phyloP scores from a whole-genome alignment of 352 stramenopile species.

The Phytophthora multivora region DNA sequence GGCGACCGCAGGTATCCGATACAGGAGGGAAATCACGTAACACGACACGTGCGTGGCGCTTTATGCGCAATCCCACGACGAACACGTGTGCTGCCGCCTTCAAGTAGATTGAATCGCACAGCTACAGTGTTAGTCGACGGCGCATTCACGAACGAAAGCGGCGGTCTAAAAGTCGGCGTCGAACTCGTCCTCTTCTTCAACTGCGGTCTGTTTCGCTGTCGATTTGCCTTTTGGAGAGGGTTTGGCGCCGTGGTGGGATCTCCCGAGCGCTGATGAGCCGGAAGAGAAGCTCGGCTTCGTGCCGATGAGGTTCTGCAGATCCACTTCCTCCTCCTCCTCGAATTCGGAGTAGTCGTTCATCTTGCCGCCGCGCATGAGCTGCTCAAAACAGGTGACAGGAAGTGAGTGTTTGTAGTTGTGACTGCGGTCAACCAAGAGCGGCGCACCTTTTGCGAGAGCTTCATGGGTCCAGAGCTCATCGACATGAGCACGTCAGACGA shows the following conservation, averaged over 20 bases:
- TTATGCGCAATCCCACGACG: constrained; percentile 25
- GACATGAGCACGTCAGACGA: constrained; percentile 61
- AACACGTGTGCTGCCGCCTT: background rate
- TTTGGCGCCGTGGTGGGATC: constrained; percentile 1
- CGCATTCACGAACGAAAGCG: constrained; percentile 1
- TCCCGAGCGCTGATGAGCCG: constrained; percentile 6
- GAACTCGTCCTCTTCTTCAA: constrained; percentile 51
- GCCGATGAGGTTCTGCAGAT: constrained; percentile 81
- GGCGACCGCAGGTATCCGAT: background rate
- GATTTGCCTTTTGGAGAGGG: constrained; percentile 16
- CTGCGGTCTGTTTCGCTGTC: constrained; percentile 1
- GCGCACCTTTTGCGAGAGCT: constrained; percentile 67
- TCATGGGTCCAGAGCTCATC: constrained; percentile 61
- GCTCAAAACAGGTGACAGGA: constrained; percentile 7
- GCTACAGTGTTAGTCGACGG: background rate
- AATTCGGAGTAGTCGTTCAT: constrained; percentile 84
- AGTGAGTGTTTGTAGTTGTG: no score
- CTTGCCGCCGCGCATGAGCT: constrained; percentile 76
- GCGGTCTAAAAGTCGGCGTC: constrained; percentile 57
- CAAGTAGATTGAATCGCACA: constrained; percentile 1
- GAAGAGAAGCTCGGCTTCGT: constrained; percentile 20
- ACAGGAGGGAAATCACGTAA: background rate
- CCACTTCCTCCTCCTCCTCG: constrained; percentile 77
- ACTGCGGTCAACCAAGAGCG: background rate
- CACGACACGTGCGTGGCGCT: background rate